phyloP scores from a whole-genome alignment of 805 yeast genomes.

The Myxozyma vanderwaltii region DNA sequence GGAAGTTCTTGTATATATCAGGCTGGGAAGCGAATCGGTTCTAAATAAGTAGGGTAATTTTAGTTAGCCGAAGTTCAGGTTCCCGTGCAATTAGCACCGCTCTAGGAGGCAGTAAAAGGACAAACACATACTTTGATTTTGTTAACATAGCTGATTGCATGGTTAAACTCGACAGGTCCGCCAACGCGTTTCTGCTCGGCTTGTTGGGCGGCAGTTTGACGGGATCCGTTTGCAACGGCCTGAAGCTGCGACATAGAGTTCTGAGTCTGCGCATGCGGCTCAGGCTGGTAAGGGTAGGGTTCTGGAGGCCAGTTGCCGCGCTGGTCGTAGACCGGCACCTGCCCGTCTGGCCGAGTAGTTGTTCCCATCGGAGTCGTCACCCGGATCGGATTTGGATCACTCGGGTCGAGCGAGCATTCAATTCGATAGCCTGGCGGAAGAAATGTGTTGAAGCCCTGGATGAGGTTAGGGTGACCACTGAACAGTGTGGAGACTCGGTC shows the following conservation, averaged over 20 bases:
- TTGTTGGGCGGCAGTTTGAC: conserved; percentile 25
- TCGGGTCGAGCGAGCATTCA: conserved; percentile 85
- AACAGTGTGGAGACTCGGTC: conserved; percentile 90
- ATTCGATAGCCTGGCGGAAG: conserved; percentile 94
- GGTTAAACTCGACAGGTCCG: conserved; percentile 91
- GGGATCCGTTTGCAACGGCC: conserved; percentile 33
- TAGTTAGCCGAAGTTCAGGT: neutral
- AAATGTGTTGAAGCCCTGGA: conserved; percentile 97
- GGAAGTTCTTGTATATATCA: conserved; percentile 88
- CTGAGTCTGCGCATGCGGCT: conserved; percentile 7
- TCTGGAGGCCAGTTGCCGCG: conserved; percentile 24
- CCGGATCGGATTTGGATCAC: conserved; percentile 87
- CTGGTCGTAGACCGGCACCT: conserved; percentile 38
- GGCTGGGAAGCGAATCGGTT: conserved; percentile 92
- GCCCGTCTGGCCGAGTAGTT: conserved; percentile 65
- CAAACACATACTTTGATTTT: conserved; percentile 64
- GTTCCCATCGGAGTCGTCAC: conserved; percentile 97
- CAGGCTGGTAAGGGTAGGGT: conserved; percentile 22
- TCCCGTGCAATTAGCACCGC: neutral
- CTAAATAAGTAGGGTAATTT: conserved; percentile 19
- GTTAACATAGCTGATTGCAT: conserved; percentile 94
- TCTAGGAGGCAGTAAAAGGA: conserved; percentile 59
- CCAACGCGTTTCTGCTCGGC: conserved; percentile 38
- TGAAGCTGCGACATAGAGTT: conserved; percentile 33
- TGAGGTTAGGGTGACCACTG: conserved; percentile 86